Base-by-base conservation (phyloP, 169 alveolate species). In the Plasmodium gonderi region DNA sequence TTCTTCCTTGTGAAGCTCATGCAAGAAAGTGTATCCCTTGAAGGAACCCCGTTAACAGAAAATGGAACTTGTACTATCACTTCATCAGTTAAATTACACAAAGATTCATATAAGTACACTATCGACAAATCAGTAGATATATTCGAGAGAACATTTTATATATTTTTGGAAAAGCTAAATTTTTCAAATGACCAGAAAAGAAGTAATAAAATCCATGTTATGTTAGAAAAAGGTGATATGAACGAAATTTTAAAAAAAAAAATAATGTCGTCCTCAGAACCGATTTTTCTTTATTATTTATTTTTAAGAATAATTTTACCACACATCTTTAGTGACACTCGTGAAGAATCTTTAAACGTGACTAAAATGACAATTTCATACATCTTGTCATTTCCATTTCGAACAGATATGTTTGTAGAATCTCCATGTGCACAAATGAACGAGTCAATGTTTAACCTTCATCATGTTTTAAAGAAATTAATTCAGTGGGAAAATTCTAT, bases 401-500 rank as follows among this genome's bases (percentile, higher is more conserved):
- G 47, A n/a, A 40, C 29, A 76, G 17, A 49, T 2, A 3, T 14
- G 23, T 7, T 72, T 2, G 54, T n/a, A 11, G 6, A 8, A 17
- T 4, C 60, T 5, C 11, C 82, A 3, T 2, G n/a, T 68, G 8
- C 23, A 7, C 14, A 51, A 38, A 65, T 6, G 3, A 3, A 17
- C 45, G 31, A 79, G 2, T 47, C 26, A n/a, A 68, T 17, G 7
- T 40, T 31, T 3, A 31, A 79, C 6, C 14, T 51, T 40, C 17
- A 45, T 8, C 38, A 29, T 23, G 29, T 87, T 75, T 40, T 87
- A 29, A 77, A 74, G 44, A 17, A n/a, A 31, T 77, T 29, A 20
- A 31, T 42, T 4, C 76, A 87, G 40, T 87, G 93, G 93, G 93
- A 87, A 87, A 75, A 87, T 87, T 33, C 20, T 51, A 45, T 60